Percentiles rank a stretch among this genome's conserved stretches.
Conservation (phyloP, 192 early-diverging fungal species). For the Rhizophagus sp. region DNA sequence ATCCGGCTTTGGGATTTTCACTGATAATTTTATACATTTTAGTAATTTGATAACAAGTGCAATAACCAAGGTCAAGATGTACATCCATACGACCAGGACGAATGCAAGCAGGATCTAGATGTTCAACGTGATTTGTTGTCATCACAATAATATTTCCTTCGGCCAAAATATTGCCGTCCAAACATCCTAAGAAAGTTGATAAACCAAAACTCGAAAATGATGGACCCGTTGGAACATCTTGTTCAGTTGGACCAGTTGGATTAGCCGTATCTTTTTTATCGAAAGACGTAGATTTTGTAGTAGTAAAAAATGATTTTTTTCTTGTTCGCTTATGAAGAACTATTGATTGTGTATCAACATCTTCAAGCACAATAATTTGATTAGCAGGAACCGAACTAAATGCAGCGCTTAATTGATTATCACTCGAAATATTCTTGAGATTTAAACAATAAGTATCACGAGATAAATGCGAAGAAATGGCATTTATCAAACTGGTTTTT, state of each 20-base stretch:
- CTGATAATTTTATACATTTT: conserved; percentile 44
- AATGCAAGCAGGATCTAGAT: too few species aligned
- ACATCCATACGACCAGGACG: too few species aligned
- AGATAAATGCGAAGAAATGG: too few species aligned
- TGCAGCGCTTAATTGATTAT: conserved; percentile 29
- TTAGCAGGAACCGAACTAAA: conserved; percentile 39
- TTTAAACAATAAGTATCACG: too few species aligned
- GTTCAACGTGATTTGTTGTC: conserved; percentile 58
- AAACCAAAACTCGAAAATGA: not conserved
- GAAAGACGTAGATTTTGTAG: not conserved
- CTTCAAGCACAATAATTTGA: conserved; percentile 51
- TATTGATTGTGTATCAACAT: conserved; percentile 46
- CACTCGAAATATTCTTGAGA: too few species aligned
- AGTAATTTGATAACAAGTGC: conserved; percentile 52
- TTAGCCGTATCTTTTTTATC: not conserved
- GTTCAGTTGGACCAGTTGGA: not conserved
- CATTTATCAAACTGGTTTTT: conserved; percentile 11
- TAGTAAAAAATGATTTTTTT: not conserved
- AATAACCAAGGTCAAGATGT: too few species aligned
- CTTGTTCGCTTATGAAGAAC: conserved; percentile 31
- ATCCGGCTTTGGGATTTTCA: too few species aligned
- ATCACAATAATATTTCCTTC: conserved; percentile 61
- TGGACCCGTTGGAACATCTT: not conserved
- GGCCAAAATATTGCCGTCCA: conserved; percentile 55
- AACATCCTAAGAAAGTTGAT: conserved; percentile 30